Evolutionary conservation across 129 eudicot genomes (phyloP).

Genomic region (Deinandra increscens): DNA sequence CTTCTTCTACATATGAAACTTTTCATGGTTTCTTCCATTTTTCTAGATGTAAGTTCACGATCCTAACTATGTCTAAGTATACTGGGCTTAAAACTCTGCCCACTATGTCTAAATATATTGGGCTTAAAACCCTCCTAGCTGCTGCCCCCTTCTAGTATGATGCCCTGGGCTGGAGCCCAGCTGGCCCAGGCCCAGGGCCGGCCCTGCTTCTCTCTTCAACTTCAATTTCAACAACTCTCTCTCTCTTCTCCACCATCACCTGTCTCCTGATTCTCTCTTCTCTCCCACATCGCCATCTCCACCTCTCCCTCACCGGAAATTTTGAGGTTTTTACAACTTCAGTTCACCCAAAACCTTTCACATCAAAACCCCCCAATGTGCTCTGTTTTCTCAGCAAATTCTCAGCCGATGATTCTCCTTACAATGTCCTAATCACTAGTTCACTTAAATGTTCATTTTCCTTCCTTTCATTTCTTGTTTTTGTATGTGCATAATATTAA

Average conservation of each 20-base stretch:
- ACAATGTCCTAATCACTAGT: constrained; percentile 81
- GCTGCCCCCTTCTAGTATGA: too few relatives aligned
- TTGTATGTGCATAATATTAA: background rate
- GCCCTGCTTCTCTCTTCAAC: constrained; percentile 5
- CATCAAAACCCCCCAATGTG: constrained; percentile 13
- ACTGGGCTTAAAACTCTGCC: too few relatives aligned
- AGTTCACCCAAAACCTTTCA: constrained; percentile 8
- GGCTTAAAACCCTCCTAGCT: too few relatives aligned
- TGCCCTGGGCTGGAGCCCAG: too few relatives aligned
- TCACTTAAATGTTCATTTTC: constrained; percentile 62
- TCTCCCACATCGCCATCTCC: constrained; percentile 11
- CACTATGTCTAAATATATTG: too few relatives aligned
- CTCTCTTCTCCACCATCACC: constrained; percentile 8
- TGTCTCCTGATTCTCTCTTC: constrained; percentile 22
- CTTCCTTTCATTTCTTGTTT: background rate
- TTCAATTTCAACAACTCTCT: constrained; percentile 13
- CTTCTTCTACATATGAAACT: too few relatives aligned
- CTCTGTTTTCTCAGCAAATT: background rate
- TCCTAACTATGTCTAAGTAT: too few relatives aligned
- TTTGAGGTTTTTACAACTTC: constrained; percentile 1
- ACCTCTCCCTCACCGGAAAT: constrained; percentile 10
- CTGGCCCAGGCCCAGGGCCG: too few relatives aligned
- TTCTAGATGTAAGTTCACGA: too few relatives aligned
- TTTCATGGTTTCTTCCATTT: too few relatives aligned
- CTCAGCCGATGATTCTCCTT: constrained; percentile 83